Conservation (phyloP, 768 basidiomycete species). For the Lentinula edodes region DNA sequence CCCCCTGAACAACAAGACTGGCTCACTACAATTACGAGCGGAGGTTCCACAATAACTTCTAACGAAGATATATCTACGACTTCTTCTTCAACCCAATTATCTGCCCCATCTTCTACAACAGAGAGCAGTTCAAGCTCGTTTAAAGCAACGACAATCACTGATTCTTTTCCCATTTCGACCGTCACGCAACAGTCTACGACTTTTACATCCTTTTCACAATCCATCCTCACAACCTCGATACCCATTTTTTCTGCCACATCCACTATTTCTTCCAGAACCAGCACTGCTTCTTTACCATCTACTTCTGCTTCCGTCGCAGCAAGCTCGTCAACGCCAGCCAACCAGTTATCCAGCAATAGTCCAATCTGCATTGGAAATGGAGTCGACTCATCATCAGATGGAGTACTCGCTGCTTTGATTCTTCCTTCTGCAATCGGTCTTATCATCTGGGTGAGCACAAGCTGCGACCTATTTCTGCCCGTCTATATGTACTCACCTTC, state of each 20-base stretch:
- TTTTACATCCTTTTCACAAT: slow-evolving; percentile 33
- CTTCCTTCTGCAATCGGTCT: slow-evolving; percentile 56
- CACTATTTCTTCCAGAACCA: slow-evolving; percentile 3
- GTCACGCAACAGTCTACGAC: slow-evolving; percentile 35
- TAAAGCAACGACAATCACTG: neutral
- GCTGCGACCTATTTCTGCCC: neutral
- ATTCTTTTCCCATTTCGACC: slow-evolving; percentile 28
- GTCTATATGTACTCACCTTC: neutral
- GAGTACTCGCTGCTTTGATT: slow-evolving; percentile 52
- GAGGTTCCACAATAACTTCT: slow-evolving; percentile 11
- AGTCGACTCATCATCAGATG: slow-evolving; percentile 56
- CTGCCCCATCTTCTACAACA: neutral
- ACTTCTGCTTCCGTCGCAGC: slow-evolving; percentile 19
- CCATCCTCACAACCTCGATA: slow-evolving; percentile 23
- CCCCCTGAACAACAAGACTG: slow-evolving; percentile 2
- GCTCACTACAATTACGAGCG: slow-evolving; percentile 11
- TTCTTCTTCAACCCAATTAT: neutral
- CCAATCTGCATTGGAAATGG: slow-evolving; percentile 61
- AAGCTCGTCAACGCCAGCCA: slow-evolving; percentile 14
- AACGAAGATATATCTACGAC: slow-evolving; percentile 6
- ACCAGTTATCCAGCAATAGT: slow-evolving; percentile 16
- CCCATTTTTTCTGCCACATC: slow-evolving; percentile 9
- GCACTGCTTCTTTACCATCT: slow-evolving; percentile 9
- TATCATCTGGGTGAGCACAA: slow-evolving; percentile 57
- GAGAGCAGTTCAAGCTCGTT: neutral